Evolutionary conservation across 805 yeast genomes (phyloP).

Genomic region (Starmerella lactis-condensi): DNA sequence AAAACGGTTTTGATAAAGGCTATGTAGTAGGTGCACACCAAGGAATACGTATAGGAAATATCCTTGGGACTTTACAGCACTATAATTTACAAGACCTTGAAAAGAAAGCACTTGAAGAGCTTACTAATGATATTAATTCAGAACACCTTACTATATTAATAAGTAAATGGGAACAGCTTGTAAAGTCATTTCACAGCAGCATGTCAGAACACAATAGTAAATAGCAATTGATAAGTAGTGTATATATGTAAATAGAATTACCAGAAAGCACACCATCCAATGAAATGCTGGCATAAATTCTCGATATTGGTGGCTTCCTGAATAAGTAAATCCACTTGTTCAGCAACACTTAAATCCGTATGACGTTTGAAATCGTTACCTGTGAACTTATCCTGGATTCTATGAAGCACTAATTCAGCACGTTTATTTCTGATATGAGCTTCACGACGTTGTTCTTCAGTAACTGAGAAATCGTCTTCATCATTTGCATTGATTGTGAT

Average conservation of each 20-base stretch:
- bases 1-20: constrained; percentile 64
- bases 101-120: constrained; percentile 26
- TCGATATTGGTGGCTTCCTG: constrained; percentile 95
- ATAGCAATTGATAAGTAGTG: background rate
- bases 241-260: constrained; percentile 19
- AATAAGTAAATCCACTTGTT: constrained; percentile 82
- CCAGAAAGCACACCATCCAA: constrained; percentile 99
- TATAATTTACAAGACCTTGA: constrained; percentile 21
- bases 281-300: constrained; percentile 85
- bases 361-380: constrained; percentile 69
- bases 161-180: background rate
- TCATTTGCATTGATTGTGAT: constrained; percentile 5
- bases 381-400: constrained; percentile 80
- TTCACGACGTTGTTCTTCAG: constrained; percentile 16
- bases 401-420: constrained; percentile 70
- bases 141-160: background rate
- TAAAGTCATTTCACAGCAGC: background rate
- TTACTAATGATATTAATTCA: constrained; percentile 18
- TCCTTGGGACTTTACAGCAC: constrained; percentile 38
- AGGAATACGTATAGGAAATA: constrained; percentile 47
- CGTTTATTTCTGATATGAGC: constrained; percentile 47
- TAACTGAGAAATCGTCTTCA: constrained; percentile 10
- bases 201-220: background rate
- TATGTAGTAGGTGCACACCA: constrained; percentile 56
- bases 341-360: constrained; percentile 56